Conservation (phyloP, 495 filamentous ascomycete genomes). For the Xylaria bambusicola region DNA sequence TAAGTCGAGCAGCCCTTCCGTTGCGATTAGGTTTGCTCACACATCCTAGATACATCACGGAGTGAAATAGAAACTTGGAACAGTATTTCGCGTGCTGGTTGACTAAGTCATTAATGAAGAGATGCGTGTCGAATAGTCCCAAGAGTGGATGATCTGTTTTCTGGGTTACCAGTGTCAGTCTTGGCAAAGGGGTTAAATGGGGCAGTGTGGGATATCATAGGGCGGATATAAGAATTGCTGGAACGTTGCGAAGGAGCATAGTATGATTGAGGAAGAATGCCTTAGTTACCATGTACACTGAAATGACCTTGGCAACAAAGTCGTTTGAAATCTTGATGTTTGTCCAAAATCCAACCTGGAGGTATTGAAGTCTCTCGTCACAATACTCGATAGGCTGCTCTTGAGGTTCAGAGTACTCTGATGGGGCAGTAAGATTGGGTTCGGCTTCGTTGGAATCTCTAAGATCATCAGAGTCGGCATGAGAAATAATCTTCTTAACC, state of each 20-base stretch:
- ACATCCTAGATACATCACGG: slow-evolving; percentile 28
- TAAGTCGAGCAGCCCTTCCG: not conserved
- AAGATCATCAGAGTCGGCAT: not conserved
- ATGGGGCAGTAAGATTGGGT: not conserved
- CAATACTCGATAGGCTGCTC: slow-evolving; percentile 2
- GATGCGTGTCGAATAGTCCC: slow-evolving; percentile 23
- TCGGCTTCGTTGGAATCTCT: not conserved
- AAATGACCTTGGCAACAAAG: slow-evolving; percentile 17
- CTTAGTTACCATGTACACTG: slow-evolving; percentile 16
- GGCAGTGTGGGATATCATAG: too few species aligned
- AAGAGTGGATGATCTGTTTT: slow-evolving; percentile 22
- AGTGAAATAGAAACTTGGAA: slow-evolving; percentile 27
- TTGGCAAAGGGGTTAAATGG: too few species aligned
- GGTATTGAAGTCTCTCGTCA: slow-evolving; percentile 15
- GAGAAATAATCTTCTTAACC: not conserved
- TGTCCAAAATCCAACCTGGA: slow-evolving; percentile 18
- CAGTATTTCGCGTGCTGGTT: slow-evolving; percentile 21
- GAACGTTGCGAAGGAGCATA: too few species aligned
- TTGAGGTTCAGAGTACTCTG: not conserved
- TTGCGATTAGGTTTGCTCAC: slow-evolving; percentile 17
- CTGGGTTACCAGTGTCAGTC: not conserved
- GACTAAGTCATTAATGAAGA: slow-evolving; percentile 29
- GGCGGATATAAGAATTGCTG: not conserved
- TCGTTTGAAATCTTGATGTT: slow-evolving; percentile 6
- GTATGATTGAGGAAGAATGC: too few species aligned